Evolutionary conservation across 2,329 filamentous ascomycete species (phyloP).

Genomic region (Ilyonectria robusta): DNA sequence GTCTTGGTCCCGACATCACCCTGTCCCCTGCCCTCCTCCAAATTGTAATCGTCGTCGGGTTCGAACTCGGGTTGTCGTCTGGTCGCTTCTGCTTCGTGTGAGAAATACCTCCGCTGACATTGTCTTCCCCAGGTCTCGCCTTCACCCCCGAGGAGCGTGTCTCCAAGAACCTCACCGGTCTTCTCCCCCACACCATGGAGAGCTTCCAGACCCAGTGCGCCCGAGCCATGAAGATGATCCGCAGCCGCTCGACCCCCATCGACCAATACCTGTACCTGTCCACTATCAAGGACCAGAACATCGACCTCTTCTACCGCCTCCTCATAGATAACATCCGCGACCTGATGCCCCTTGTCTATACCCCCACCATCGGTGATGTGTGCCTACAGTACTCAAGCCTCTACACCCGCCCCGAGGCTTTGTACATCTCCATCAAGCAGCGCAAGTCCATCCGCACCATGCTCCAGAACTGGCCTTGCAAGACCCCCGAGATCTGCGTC

Average conservation of each 20-base stretch:
- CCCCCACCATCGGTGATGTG: conserved; percentile 93
- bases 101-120: conserved; percentile 29
- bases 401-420: conserved; percentile 93
- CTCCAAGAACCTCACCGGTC: conserved; percentile 75
- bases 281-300: conserved; percentile 80
- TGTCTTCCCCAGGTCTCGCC: conserved; percentile 65
- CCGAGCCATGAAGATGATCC: conserved; percentile 81
- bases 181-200: conserved; percentile 76
- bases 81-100: neutral
- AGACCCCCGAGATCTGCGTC: conserved; percentile 93
- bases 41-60: neutral
- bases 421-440: conserved; percentile 97
- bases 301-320: conserved; percentile 86
- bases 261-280: conserved; percentile 90
- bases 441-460: conserved; percentile 90
- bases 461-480: conserved; percentile 92
- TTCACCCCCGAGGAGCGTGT: conserved; percentile 76
- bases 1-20: conserved; percentile 8
- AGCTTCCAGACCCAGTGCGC: conserved; percentile 71
- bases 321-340: conserved; percentile 83
- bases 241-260: conserved; percentile 76
- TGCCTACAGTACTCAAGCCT: conserved; percentile 97
- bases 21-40: neutral
- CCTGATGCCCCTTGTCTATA: conserved; percentile 88
- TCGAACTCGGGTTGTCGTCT: neutral